Conservation (phyloP, 2,329 filamentous ascomycete species). For the Gaeumannomyces sp. region DNA sequence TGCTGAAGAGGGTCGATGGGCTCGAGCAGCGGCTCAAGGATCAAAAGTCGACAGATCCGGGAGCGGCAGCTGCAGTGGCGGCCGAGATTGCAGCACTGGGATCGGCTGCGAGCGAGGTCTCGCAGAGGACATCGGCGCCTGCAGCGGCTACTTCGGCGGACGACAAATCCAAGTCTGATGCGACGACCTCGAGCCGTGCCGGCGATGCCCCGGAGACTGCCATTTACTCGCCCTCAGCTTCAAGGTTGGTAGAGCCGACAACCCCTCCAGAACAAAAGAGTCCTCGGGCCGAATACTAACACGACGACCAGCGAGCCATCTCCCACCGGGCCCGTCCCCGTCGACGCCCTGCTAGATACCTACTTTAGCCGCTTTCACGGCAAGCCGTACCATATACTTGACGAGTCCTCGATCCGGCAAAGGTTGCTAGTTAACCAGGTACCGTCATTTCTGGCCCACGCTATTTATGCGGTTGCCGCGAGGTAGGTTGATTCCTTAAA, state of each 20-base stretch:
- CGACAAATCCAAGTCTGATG: slow-evolving; percentile 22
- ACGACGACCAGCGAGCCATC: slow-evolving; percentile 35
- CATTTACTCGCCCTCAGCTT: slow-evolving; percentile 36
- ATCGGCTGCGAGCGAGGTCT: slow-evolving; percentile 19
- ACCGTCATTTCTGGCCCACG: slow-evolving; percentile 45
- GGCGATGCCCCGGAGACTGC: slow-evolving; percentile 31
- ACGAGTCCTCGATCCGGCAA: slow-evolving; percentile 69
- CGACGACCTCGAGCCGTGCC: slow-evolving; percentile 27
- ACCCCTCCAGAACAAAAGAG: background rate
- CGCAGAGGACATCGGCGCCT: slow-evolving; percentile 14
- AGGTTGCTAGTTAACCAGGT: slow-evolving; percentile 63
- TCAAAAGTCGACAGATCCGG: slow-evolving; percentile 41
- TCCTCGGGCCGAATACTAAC: background rate
- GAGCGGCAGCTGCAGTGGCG: slow-evolving; percentile 21
- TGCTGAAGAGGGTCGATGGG: slow-evolving; percentile 79
- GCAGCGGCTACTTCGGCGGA: slow-evolving; percentile 24
- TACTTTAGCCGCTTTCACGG: slow-evolving; percentile 77
- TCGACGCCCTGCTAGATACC: slow-evolving; percentile 63
- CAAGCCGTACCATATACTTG: slow-evolving; percentile 75
- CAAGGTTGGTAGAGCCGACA: slow-evolving; percentile 25
- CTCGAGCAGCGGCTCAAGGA: slow-evolving; percentile 74
- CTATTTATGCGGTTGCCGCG: slow-evolving; percentile 56
- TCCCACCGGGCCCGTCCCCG: slow-evolving; percentile 38
- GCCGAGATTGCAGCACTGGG: slow-evolving; percentile 14
- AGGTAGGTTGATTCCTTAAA: slow-evolving; percentile 38